A percentile compares a stretch with the other conserved stretches of the same genome.
phyloP scores from a whole-genome alignment of 768 basidiomycete species.

The Suillus placidus region DNA sequence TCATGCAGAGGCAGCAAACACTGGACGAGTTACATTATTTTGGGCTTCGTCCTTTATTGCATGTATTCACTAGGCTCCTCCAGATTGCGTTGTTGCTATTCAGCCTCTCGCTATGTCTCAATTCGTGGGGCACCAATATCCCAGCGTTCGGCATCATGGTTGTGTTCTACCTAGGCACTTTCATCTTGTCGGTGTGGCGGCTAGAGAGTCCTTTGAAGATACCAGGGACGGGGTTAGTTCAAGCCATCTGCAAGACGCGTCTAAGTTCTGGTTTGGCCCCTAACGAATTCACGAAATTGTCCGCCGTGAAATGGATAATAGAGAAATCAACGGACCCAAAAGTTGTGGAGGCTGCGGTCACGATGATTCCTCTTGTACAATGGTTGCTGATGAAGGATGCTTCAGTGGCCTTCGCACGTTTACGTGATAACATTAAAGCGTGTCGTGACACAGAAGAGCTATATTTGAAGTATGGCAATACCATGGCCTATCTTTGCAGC shows the following conservation, averaged over 20 bases:
- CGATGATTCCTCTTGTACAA: neutral
- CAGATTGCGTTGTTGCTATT: neutral
- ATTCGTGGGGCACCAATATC: neutral
- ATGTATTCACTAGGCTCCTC: neutral
- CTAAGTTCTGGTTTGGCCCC: neutral
- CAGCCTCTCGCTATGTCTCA: neutral
- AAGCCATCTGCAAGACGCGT: neutral
- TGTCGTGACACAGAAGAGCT: neutral
- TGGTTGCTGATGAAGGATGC: neutral
- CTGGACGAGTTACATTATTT: neutral
- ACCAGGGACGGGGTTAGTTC: neutral
- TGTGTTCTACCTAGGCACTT: neutral
- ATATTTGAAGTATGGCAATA: neutral
- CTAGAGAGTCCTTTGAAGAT: neutral
- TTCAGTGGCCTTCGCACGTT: neutral
- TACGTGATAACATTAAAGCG: neutral
- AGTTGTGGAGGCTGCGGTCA: neutral
- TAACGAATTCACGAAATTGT: neutral
- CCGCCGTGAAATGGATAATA: neutral
- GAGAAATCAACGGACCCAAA: neutral
- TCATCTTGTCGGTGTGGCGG: neutral
- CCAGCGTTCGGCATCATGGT: no score
- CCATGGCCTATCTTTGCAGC: neutral
- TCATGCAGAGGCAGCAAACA: neutral
- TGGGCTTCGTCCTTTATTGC: neutral